Evolutionary conservation across 2,329 filamentous ascomycete genomes (phyloP).

Genomic region (Aspergillus tamarii): DNA sequence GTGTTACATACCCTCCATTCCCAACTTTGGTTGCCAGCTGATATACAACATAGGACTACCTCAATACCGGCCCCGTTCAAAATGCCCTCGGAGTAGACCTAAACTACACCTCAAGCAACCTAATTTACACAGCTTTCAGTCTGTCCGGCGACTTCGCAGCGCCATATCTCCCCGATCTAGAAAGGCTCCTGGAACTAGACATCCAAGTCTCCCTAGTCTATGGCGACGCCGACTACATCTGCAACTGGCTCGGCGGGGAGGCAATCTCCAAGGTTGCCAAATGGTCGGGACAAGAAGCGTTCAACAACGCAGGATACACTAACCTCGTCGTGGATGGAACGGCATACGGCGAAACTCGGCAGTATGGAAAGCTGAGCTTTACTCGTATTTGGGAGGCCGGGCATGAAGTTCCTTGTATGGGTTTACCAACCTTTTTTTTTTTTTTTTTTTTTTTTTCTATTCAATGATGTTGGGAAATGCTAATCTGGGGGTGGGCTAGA

Average conservation of each 20-base stretch:
- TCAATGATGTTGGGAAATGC: neutral
- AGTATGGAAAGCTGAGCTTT: constrained; percentile 75
- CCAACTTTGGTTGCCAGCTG: constrained; percentile 66
- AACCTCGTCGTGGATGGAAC: constrained; percentile 69
- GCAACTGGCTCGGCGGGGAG: constrained; percentile 71
- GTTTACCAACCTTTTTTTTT: no score
- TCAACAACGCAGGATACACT: constrained; percentile 70
- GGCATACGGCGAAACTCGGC: constrained; percentile 71
- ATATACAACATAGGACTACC: constrained; percentile 19
- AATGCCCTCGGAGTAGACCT: constrained; percentile 64
- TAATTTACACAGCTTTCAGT: constrained; percentile 53
- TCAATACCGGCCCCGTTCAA: constrained; percentile 46
- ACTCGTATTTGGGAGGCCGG: constrained; percentile 69
- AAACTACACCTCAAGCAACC: constrained; percentile 58
- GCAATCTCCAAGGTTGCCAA: constrained; percentile 67
- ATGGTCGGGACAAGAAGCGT: constrained; percentile 54
- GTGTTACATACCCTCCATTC: constrained; percentile 41
- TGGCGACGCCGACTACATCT: constrained; percentile 61
- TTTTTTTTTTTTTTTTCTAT: neutral
- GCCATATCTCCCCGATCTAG: constrained; percentile 62
- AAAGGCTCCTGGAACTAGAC: constrained; percentile 61
- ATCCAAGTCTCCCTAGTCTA: constrained; percentile 74
- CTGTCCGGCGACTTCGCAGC: constrained; percentile 65
- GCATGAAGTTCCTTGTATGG: constrained; percentile 58
- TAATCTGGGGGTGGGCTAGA: constrained; percentile 16